These are phyloP conservation scores for Citrus inodora DNA, from an alignment of 345 rosid genomes.

Conservation along the genomic window DNA sequence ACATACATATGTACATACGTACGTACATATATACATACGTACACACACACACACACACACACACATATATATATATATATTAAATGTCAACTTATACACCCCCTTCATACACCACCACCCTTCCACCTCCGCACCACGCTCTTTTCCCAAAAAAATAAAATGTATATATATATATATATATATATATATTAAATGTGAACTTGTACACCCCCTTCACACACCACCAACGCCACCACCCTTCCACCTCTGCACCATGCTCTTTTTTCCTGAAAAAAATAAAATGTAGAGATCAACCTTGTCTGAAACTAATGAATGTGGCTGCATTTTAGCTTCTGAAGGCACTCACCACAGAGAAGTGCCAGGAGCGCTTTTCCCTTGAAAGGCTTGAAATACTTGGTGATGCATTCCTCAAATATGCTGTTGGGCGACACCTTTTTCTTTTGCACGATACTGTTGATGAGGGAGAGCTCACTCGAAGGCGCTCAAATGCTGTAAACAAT, in stretches of 20 bases:
- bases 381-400: conserved; percentile 91
- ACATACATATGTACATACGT: too few relatives aligned
- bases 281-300: conserved; percentile 1
- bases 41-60: accelerated
- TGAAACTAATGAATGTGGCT: conserved; percentile 23
- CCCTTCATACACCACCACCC: background rate
- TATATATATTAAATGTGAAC: background rate
- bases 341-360: conserved; percentile 93
- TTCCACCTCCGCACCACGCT: background rate
- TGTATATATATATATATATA: background rate
- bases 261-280: too few relatives aligned
- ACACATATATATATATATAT: too few relatives aligned
- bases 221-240: background rate
- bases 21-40: too few relatives aligned
- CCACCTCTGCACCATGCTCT: background rate
- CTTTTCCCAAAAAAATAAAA: too few relatives aligned
- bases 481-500: conserved; percentile 79
- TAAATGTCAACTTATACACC: background rate
- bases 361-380: conserved; percentile 92
- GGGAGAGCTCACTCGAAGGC: conserved; percentile 76
- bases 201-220: background rate
- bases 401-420: conserved; percentile 85
- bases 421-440: conserved; percentile 78
- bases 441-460: conserved; percentile 70
- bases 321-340: conserved; percentile 74